phyloP scores from a whole-genome alignment of 2,329 filamentous ascomycete species.

The Diaporthe batatas region DNA sequence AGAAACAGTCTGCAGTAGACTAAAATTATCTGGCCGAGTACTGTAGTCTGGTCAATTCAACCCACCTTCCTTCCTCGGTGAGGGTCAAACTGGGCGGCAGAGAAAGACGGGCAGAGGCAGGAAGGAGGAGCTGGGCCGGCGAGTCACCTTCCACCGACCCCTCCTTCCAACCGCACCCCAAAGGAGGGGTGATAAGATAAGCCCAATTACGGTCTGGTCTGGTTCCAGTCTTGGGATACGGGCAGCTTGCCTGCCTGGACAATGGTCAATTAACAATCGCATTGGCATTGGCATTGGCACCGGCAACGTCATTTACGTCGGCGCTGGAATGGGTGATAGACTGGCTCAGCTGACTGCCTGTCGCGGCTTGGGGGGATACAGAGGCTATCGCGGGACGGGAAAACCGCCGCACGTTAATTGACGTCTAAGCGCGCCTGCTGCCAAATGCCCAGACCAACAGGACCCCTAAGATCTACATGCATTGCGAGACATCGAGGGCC shows the following conservation, averaged over 20 bases:
- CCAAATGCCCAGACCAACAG: background rate
- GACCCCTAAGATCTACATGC: constrained; percentile 10
- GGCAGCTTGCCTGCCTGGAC: background rate
- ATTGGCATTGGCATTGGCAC: constrained; percentile 7
- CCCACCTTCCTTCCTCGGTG: background rate
- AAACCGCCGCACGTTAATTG: background rate
- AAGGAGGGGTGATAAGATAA: constrained; percentile 44
- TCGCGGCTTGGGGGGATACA: background rate
- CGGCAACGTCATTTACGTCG: background rate
- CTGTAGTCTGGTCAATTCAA: background rate
- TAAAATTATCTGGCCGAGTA: background rate
- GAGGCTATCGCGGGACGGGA: constrained; percentile 35
- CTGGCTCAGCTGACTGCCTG: background rate
- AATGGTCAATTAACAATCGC: constrained; percentile 7
- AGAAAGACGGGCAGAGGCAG: background rate
- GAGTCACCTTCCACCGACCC: constrained; percentile 22
- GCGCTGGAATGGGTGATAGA: background rate
- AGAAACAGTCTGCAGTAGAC: background rate
- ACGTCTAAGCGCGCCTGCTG: background rate
- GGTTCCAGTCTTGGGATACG: background rate
- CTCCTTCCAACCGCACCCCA: constrained; percentile 39
- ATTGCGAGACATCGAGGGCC: constrained; percentile 25
- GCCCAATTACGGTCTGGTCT: constrained; percentile 2
- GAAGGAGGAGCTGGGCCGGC: background rate
- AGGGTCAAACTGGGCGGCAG: constrained; percentile 4